Conservation (phyloP, 2,329 filamentous ascomycete species). For the Aspergillus melleus region DNA sequence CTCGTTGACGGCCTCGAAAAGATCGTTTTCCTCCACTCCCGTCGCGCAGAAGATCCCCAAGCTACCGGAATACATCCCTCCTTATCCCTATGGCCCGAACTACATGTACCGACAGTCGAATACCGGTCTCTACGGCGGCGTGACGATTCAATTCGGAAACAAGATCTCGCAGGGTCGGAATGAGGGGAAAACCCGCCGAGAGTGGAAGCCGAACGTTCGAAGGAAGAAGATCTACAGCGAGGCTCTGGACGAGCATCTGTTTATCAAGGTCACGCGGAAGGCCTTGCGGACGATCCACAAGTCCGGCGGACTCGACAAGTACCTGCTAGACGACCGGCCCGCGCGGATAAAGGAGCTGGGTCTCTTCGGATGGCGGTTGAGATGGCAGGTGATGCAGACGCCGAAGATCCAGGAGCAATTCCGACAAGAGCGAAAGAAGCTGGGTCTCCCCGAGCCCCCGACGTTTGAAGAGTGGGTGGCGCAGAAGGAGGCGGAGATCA, state of each 20-base stretch:
- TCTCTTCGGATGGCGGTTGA: slow-evolving; percentile 82
- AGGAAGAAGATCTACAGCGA: slow-evolving; percentile 49
- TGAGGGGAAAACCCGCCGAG: slow-evolving; percentile 50
- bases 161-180: slow-evolving; percentile 52
- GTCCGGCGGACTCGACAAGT: slow-evolving; percentile 85
- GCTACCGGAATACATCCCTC: slow-evolving; percentile 42
- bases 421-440: slow-evolving; percentile 60
- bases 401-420: slow-evolving; percentile 65
- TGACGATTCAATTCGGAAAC: slow-evolving; percentile 50
- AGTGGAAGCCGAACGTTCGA: slow-evolving; percentile 52
- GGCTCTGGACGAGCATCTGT: slow-evolving; percentile 44
- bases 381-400: slow-evolving; percentile 88
- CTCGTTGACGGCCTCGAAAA: slow-evolving; percentile 37
- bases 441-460: slow-evolving; percentile 62
- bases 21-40: slow-evolving; percentile 40
- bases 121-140: slow-evolving; percentile 49
- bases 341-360: slow-evolving; percentile 82
- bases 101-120: slow-evolving; percentile 48
- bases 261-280: slow-evolving; percentile 47
- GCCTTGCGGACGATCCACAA: slow-evolving; percentile 67
- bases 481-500: slow-evolving; percentile 40
- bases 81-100: slow-evolving; percentile 49
- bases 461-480: slow-evolving; percentile 46
- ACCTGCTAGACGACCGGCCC: slow-evolving; percentile 78
- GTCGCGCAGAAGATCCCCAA: slow-evolving; percentile 31